A percentile compares a stretch with the other conserved stretches of the same genome.
phyloP scores from a whole-genome alignment of 169 alveolate genomes.

The Cryptosporidium viatorum region DNA sequence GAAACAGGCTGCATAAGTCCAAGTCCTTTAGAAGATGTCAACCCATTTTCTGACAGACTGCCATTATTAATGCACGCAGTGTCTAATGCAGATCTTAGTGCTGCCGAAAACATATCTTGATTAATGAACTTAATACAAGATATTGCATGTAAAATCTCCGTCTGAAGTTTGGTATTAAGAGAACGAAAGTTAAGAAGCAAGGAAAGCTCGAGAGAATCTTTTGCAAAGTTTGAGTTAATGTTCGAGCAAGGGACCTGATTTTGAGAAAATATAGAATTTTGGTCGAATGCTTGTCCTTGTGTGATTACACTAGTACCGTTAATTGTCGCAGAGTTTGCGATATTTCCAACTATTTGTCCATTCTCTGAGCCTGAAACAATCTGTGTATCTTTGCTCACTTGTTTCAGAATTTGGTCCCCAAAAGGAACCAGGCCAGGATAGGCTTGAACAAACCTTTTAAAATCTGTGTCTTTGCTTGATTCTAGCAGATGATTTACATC shows the following conservation, averaged over 20 bases:
- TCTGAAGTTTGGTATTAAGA: constrained; percentile 19
- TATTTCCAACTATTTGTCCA: neutral
- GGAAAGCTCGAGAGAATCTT: constrained; percentile 25
- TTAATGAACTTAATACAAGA: constrained; percentile 40
- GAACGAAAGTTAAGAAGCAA: constrained; percentile 25
- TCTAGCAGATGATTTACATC: neutral
- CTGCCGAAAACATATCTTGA: constrained; percentile 38
- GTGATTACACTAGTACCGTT: neutral
- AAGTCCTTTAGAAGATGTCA: neutral
- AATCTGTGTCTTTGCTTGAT: neutral
- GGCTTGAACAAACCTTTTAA: neutral
- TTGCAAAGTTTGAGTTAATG: constrained; percentile 24
- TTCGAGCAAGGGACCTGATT: neutral
- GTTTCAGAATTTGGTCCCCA: neutral
- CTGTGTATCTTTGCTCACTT: neutral
- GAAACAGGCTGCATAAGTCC: neutral
- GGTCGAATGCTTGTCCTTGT: neutral
- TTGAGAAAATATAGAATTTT: constrained; percentile 9
- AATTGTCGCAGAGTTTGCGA: neutral
- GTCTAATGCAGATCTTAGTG: constrained; percentile 25
- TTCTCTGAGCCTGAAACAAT: neutral
- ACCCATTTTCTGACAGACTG: neutral
- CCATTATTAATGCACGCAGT: constrained; percentile 14
- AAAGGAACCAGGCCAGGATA: neutral
- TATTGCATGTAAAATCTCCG: constrained; percentile 28